Base-by-base conservation (phyloP, 345 rosid genomes). In the Cardamine chenopodiifolia region DNA sequence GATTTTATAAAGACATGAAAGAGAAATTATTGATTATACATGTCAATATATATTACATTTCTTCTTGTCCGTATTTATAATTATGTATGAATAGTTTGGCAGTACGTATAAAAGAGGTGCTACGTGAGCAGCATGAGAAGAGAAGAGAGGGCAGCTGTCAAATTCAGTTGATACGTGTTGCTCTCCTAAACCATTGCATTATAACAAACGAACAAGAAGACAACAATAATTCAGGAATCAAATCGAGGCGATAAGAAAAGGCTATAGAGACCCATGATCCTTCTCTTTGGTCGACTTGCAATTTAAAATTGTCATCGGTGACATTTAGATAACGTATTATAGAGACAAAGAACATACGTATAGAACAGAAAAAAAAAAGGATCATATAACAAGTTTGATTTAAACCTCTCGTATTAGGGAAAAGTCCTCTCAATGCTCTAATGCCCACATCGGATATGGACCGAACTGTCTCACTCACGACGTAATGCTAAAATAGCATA, bases 61-160 rank as follows among this genome's bases (percentile, higher is more conserved):
- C 26, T 19, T 59, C 22, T 49, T 54, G 68, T 58, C 49, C 37
- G 56, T 47, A 34, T 32, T 8, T 5, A 31, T 32, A 34, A 31
- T 14, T 13, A 40, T 42, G 17, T 39, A 57, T 45, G 35, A 35
- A 37, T 59, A 35, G 64, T 19, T 35, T 12, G 17, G 74, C 45
- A 49, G 67, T 39, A 2, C 18, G 19, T 15, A 44, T 2, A 50
- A 74, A 56, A 60, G 57, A 47, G 52, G 53, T 70, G 75, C 75
- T 56, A 76, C 80, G 80, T 76, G 71, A 70, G 75, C 75, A 55
- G 61, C 80, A 76, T 70, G 75, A 75, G 80, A 56, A 54, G 66
- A 70, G 54, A 70, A 19, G 66, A 63, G 66, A 54, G 66, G 75
- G 66, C 80, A 76, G 80, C 48, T 76, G 80, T 70, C 80, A 70